Conservation (phyloP, 352 stramenopile species). For the Phytophthora pisi region DNA sequence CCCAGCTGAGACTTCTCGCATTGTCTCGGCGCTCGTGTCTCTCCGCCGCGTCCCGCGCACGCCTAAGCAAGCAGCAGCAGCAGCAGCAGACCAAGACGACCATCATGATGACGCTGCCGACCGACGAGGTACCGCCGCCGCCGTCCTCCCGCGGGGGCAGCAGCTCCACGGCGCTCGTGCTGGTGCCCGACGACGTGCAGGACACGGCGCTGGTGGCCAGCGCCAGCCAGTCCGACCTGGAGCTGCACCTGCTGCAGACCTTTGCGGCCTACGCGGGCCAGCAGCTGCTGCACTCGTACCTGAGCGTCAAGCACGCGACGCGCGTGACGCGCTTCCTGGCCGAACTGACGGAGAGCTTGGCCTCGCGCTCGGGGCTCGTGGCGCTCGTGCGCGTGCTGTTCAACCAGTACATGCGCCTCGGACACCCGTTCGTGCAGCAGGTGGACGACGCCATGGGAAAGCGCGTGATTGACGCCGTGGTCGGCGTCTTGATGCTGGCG, state of each 20-base stretch:
- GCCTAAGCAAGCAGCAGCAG: not conserved
- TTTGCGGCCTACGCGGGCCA: slow-evolving; percentile 50
- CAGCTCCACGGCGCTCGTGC: slow-evolving; percentile 32
- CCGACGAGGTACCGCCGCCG: slow-evolving; percentile 32
- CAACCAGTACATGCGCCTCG: slow-evolving; percentile 61
- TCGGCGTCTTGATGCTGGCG: slow-evolving; percentile 57
- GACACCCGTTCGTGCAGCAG: slow-evolving; percentile 52
- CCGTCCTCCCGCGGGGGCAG: slow-evolving; percentile 16
- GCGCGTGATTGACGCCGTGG: slow-evolving; percentile 60
- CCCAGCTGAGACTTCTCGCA: too few relatives aligned
- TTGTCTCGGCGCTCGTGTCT: slow-evolving; percentile 2
- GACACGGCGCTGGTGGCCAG: slow-evolving; percentile 1
- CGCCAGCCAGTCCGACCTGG: slow-evolving; percentile 51
- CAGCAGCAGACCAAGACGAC: not conserved
- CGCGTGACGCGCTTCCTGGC: slow-evolving; percentile 52
- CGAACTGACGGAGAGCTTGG: slow-evolving; percentile 55
- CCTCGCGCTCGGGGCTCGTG: slow-evolving; percentile 45
- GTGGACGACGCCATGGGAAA: slow-evolving; percentile 70
- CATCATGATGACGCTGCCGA: slow-evolving; percentile 37
- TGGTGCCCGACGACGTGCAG: slow-evolving; percentile 7
- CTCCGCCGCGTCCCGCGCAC: slow-evolving; percentile 1
- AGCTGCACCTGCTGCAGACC: slow-evolving; percentile 63
- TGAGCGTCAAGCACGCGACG: slow-evolving; percentile 55
- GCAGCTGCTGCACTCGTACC: slow-evolving; percentile 49
- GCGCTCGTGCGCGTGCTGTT: slow-evolving; percentile 55